Conservation (phyloP, 768 basidiomycete species). For the Multifurca ochricompacta region DNA sequence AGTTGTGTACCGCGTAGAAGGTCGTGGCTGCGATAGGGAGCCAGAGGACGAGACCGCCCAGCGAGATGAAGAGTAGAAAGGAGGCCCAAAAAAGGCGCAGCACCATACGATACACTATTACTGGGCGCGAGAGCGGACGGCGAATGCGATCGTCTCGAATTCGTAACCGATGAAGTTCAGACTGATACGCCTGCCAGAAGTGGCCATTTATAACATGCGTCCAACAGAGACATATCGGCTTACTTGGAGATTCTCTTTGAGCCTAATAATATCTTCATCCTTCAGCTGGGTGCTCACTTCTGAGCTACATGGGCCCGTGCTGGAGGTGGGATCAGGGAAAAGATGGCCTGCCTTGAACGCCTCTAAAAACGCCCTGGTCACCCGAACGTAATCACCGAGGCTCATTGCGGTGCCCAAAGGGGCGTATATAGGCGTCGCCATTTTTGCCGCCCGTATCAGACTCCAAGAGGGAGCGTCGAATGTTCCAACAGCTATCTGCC, state of each 20-base stretch:
- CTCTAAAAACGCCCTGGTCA: conserved; percentile 68
- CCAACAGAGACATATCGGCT: neutral
- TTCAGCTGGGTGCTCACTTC: conserved; percentile 21
- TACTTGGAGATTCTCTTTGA: conserved; percentile 55
- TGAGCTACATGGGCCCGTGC: conserved; percentile 20
- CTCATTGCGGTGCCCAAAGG: conserved; percentile 84
- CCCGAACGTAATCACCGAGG: conserved; percentile 76
- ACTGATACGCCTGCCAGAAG: conserved; percentile 58
- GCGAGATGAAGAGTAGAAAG: conserved; percentile 53
- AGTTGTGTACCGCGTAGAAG: conserved; percentile 60
- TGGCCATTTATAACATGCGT: neutral
- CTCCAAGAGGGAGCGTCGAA: conserved; percentile 84
- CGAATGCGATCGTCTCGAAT: conserved; percentile 85
- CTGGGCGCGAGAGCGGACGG: conserved; percentile 45
- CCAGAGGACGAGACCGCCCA: conserved; percentile 81
- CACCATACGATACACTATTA: conserved; percentile 54
- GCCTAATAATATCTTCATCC: conserved; percentile 21
- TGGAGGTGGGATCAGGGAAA: conserved; percentile 25
- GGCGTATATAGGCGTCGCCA: conserved; percentile 74
- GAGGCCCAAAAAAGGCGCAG: conserved; percentile 59
- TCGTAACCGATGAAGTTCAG: conserved; percentile 54
- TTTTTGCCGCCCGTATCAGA: conserved; percentile 63
- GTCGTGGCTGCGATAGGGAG: conserved; percentile 67
- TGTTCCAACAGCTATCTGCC: conserved; percentile 67
- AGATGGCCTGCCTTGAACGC: conserved; percentile 44